Evolutionary conservation across 805 yeast genomes (phyloP).

Genomic region (Pichia cabralensis): DNA sequence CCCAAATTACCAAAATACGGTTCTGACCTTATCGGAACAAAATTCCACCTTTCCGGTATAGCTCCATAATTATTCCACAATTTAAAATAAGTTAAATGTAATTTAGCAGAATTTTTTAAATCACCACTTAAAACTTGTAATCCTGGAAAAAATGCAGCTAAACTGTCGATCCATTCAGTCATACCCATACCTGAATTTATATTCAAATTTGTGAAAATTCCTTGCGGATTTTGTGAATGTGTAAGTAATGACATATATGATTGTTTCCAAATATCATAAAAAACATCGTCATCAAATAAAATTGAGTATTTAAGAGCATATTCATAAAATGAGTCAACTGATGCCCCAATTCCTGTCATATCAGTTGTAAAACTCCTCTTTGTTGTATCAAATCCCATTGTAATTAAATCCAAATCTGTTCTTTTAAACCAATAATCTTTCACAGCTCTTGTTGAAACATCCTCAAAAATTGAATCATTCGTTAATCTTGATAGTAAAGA

Average conservation of each 20-base stretch:
- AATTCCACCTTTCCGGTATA: conserved; percentile 85
- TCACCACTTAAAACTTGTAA: conserved; percentile 73
- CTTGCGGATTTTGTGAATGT: conserved; percentile 31
- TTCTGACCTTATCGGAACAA: conserved; percentile 18
- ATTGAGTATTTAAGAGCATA: conserved; percentile 73
- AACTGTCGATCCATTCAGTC: conserved; percentile 72
- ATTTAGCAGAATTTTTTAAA: conserved; percentile 48
- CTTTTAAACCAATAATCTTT: conserved; percentile 62
- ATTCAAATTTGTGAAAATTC: conserved; percentile 43
- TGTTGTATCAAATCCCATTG: conserved; percentile 57
- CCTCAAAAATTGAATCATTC: conserved; percentile 61
- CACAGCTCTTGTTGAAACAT: conserved; percentile 50
- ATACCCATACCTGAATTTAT: conserved; percentile 38
- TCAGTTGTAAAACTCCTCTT: conserved; percentile 40
- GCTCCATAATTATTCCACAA: conserved; percentile 74
- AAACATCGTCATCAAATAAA: conserved; percentile 51
- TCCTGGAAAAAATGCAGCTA: conserved; percentile 87
- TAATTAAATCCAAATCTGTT: conserved; percentile 53
- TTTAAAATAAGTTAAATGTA: conserved; percentile 57
- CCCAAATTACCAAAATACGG: conserved; percentile 8
- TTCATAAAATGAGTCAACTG: conserved; percentile 85
- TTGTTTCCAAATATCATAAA: conserved; percentile 45
- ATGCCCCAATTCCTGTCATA: conserved; percentile 79
- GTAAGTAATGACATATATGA: conserved; percentile 50
- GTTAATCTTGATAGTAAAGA: conserved; percentile 66